These are phyloP conservation scores for Echinochloa phyllopogon DNA, from an alignment of 176 grass and related monocot genomes.

Conservation along the genomic window DNA sequence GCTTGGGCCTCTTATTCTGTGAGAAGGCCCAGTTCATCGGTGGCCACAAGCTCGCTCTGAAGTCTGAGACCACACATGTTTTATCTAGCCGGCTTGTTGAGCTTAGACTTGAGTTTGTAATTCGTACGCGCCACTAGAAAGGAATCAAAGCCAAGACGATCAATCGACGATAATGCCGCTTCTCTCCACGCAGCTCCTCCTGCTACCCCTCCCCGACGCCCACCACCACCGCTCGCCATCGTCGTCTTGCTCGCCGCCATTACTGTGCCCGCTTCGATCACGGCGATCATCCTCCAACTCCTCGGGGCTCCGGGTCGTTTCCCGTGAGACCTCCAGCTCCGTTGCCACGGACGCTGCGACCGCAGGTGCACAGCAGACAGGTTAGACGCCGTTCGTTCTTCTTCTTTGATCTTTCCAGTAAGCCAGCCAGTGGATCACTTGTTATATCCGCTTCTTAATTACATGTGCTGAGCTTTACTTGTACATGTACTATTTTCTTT, in stretches of 20 bases:
- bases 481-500: too few relatives aligned
- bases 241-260: neutral
- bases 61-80: too few relatives aligned
- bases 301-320: slow-evolving; percentile 4
- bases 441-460: neutral
- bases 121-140: slow-evolving; percentile 13
- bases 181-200: slow-evolving; percentile 28
- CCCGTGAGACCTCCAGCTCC: slow-evolving; percentile 14
- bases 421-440: neutral
- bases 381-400: neutral
- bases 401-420: neutral
- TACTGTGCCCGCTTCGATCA: neutral
- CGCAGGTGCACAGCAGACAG: slow-evolving; percentile 27
- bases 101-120: too few relatives aligned
- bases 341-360: neutral
- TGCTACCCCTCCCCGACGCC: neutral
- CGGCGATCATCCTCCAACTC: neutral
- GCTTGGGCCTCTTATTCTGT: too few relatives aligned
- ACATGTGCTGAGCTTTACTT: neutral
- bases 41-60: too few relatives aligned
- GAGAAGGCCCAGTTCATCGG: too few relatives aligned
- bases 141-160: too few relatives aligned
- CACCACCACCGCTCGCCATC: neutral
- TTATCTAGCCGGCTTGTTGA: too few relatives aligned
- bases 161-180: slow-evolving; percentile 16